Conservation (phyloP, 2,329 filamentous ascomycete genomes). For the Alternaria triticimaculans region DNA sequence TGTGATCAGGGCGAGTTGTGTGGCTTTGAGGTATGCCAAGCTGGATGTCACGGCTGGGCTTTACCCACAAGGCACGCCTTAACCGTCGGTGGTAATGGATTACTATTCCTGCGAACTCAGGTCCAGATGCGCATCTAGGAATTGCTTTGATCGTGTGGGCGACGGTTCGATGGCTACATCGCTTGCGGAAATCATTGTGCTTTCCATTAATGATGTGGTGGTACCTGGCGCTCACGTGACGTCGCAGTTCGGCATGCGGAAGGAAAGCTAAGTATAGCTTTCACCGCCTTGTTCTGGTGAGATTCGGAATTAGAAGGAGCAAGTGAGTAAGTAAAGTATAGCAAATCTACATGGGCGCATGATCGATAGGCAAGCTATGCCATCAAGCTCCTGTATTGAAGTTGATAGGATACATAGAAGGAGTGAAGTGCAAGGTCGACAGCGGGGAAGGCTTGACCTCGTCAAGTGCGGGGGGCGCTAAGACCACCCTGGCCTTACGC, state of each 20-base stretch:
- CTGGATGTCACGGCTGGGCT: not conserved
- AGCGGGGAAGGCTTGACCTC: not conserved
- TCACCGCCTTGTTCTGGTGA: not conserved
- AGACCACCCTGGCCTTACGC: not conserved
- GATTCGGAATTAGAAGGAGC: not conserved
- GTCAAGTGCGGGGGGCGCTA: not conserved
- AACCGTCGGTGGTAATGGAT: not conserved
- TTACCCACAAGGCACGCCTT: not conserved
- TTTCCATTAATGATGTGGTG: not conserved
- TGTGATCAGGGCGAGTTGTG: no score
- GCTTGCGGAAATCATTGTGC: not conserved
- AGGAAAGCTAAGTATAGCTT: not conserved
- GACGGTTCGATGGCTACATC: not conserved
- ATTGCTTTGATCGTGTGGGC: not conserved
- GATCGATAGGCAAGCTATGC: no score
- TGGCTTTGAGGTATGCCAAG: not conserved
- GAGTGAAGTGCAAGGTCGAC: not conserved
- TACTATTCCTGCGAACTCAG: not conserved
- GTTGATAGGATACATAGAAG: not conserved
- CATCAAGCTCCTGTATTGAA: not conserved
- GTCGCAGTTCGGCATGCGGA: not conserved
- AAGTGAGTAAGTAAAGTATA: not conserved
- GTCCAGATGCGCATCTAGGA: not conserved
- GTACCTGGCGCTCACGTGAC: not conserved
- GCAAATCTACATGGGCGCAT: no score